These are phyloP conservation scores for Hypomyces rosellus DNA, from an alignment of 2,329 filamentous ascomycete species.

Conservation along the genomic window DNA sequence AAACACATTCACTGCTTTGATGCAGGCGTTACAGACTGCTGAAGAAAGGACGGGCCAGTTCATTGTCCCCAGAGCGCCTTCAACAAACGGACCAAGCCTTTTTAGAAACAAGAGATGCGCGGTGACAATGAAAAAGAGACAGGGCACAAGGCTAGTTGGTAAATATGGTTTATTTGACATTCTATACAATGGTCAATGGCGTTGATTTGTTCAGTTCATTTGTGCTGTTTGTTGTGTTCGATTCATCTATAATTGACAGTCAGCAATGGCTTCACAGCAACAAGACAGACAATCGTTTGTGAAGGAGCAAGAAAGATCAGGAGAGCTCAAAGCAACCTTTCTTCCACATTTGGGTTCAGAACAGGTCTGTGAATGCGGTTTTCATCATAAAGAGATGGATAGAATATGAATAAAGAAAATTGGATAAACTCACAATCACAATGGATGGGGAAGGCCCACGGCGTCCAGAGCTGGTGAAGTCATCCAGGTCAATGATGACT, in stretches of 20 bases:
- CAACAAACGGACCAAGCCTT: background rate
- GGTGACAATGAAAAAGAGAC: background rate
- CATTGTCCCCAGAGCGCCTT: constrained; percentile 1
- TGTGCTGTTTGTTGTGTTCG: background rate
- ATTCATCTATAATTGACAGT: background rate
- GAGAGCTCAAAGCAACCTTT: constrained; percentile 17
- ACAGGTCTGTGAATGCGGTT: constrained; percentile 29
- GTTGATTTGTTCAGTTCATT: background rate
- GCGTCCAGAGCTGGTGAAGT: too few relatives aligned
- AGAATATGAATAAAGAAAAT: background rate
- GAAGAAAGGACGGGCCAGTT: background rate
- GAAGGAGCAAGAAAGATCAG: constrained; percentile 7
- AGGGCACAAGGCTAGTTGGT: background rate
- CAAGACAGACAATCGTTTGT: background rate
- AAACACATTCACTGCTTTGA: background rate
- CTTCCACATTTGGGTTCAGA: constrained; percentile 27
- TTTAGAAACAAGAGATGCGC: background rate
- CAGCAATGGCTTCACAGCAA: background rate
- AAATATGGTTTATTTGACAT: background rate
- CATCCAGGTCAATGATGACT: too few relatives aligned
- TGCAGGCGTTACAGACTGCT: background rate
- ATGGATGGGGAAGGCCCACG: background rate
- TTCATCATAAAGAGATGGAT: constrained; percentile 20
- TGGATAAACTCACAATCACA: background rate
- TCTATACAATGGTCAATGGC: background rate